Evolutionary conservation across 495 filamentous ascomycete genomes (phyloP), one percentile per base, ranked within the genome.

Genomic region (Penicillium samsonianum): DNA sequence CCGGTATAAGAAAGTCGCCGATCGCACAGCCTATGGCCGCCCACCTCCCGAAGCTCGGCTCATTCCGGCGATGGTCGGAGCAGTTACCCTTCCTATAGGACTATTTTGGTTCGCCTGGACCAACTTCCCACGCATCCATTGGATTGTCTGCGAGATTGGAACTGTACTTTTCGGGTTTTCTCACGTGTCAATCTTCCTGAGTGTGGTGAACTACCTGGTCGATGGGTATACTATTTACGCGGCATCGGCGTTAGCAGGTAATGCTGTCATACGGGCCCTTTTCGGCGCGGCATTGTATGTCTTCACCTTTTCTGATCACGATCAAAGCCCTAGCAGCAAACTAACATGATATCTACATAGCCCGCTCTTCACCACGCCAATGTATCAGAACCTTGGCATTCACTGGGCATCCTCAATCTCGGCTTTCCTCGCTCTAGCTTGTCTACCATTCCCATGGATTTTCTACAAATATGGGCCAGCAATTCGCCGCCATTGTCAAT

Each of bases 381-480:
- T 90, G 84, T 91, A 87, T 66, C 38, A 70, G 1, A 74, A 79
- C 53, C 77, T 91, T 0, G 88, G 88, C 43, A 80, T 84, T 45
- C 85, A 89, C 67, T 90, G 87, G 88, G 88, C 85, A 2, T 84
- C 78, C 28, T 80, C 79, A 1, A 74, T 91, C 25, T 84, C 86
- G 2, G 88, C 85, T 0, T 89, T 90, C 67, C 71, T 91, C 2
- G 79, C 85, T 4, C 55, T 90, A n/a, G 76, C 72, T 2, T 90
- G 87, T 67, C 67, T 88, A 41, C 88, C 88, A 0, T 84, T 88
- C 60, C 88, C 87, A 0, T 84, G 84, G 62, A 67, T 91, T 10
- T 85, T 90, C 64, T 86, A 84, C 60, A 79, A 78, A 47, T 90
- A 86, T 62, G 88, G 88, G 20, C 65, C 64, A 0, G 33, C 57